A percentile compares a stretch with the other conserved stretches of the same genome.
Evolutionary conservation across 495 filamentous ascomycete genomes (phyloP).

Genomic region (Aspergillus mulundensis): DNA sequence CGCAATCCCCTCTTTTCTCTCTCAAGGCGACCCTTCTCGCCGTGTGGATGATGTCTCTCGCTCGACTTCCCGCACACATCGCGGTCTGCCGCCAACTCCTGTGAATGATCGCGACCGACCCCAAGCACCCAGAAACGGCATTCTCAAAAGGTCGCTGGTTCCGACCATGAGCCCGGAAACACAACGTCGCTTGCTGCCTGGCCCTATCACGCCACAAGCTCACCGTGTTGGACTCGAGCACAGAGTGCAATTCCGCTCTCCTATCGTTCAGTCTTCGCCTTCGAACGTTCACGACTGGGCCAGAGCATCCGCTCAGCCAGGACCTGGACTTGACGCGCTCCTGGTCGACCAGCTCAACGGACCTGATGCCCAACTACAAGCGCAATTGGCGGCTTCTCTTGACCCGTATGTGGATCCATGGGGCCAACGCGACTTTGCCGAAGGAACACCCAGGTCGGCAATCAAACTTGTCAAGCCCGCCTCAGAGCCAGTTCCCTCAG

Average conservation of each 20-base stretch:
- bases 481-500: slow-evolving; percentile 24
- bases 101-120: background rate
- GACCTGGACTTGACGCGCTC: background rate
- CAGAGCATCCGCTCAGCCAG: background rate
- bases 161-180: slow-evolving; percentile 8
- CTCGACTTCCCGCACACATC: background rate
- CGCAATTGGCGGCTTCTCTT: background rate
- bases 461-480: slow-evolving; percentile 30
- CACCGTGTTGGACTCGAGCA: background rate
- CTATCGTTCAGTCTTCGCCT: slow-evolving; percentile 1
- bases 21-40: background rate
- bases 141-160: slow-evolving; percentile 3
- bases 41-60: background rate
- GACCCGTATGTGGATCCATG: slow-evolving; percentile 24
- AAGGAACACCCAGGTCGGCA: slow-evolving; percentile 36
- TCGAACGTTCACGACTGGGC: slow-evolving; percentile 1
- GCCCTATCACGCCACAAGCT: background rate
- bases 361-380: background rate
- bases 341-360: background rate
- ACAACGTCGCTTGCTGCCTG: background rate
- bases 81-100: background rate
- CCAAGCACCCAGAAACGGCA: background rate
- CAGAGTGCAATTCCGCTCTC: slow-evolving; percentile 10
- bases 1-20: background rate
- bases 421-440: slow-evolving; percentile 14